A percentile compares a stretch with the other conserved stretches of the same genome.
These are phyloP conservation scores for Dothistroma septosporum DNA, from an alignment of 2,329 filamentous ascomycete species.

Conservation along the genomic window DNA sequence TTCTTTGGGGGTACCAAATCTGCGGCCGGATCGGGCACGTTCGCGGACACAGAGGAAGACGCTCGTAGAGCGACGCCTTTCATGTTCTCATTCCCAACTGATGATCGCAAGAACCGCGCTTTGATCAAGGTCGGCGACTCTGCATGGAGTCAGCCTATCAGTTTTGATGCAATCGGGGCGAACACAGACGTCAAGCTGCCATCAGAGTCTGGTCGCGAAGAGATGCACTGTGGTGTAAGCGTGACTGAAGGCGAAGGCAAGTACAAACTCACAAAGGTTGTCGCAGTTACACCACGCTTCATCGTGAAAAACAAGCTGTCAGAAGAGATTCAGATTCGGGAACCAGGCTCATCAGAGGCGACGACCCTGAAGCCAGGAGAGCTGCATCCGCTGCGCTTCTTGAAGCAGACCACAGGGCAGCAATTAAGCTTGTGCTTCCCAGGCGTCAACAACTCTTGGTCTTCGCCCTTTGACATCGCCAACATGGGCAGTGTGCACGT, in stretches of 20 bases:
- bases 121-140: conserved; percentile 84
- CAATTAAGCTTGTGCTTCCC: conserved; percentile 91
- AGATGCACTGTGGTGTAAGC: conserved; percentile 87
- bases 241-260: conserved; percentile 91
- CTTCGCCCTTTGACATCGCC: conserved; percentile 94
- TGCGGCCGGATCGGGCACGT: conserved; percentile 74
- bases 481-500: conserved; percentile 89
- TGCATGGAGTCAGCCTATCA: conserved; percentile 94
- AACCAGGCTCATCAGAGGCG: conserved; percentile 84
- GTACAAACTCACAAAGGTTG: conserved; percentile 94
- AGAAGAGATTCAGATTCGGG: conserved; percentile 83
- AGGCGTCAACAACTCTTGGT: conserved; percentile 95
- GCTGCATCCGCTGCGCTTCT: conserved; percentile 80
- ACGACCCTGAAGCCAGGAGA: conserved; percentile 73
- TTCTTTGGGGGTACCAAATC: conserved; percentile 78
- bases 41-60: conserved; percentile 51
- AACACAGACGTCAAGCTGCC: conserved; percentile 82
- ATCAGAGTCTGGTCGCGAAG: conserved; percentile 64
- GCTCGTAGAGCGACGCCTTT: conserved; percentile 77
- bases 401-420: conserved; percentile 77
- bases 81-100: conserved; percentile 90
- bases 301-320: conserved; percentile 88
- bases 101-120: conserved; percentile 88
- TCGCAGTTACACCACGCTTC: conserved; percentile 87
- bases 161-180: conserved; percentile 95